Base-by-base conservation (phyloP, 805 yeast genomes). In the Hanseniaspora lachancei region DNA sequence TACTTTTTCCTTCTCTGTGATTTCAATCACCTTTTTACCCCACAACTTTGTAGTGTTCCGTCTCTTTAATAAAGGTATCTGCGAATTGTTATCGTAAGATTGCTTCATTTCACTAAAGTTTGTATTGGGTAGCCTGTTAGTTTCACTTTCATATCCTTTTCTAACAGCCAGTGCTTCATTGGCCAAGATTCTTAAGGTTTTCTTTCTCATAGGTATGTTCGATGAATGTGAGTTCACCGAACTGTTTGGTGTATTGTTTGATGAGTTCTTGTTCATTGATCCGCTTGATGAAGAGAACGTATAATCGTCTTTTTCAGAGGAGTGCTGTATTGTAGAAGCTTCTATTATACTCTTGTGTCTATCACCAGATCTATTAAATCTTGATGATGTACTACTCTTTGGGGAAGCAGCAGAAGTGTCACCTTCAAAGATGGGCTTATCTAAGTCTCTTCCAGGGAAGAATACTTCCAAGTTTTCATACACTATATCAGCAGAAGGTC, bases 401-500 rank as follows among this genome's bases (percentile, higher is more conserved):
- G 82, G 81, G 0, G 81, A 77, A 0, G 74, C 71, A 1, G 87
- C 84, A 0, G 86, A 81, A 5, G 79, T 69, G 0, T 75, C 75
- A 2, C 84, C 80, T 60, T 85, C 95, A 24, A 91, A 78, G 36
- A 93, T 87, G 2, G 97, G 95, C 62, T 84, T 85, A 66, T 93
- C 99, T 58, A 93, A 75, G 68, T 91, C 91, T 0, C 97, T 82
- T 62, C 85, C 77, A 0, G 98, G 98, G 74, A 93, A 93, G 66
- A 86, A 93, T 63, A 79, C 79, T 61, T 93, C 99, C 59, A 93
- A 76, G 62, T 93, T 89, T 56, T 88, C 87, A 66, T 89, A 93
- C 34, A 93, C 84, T 43, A 86, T 95, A 64, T 91, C 97, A 0
- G 95, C 84, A 0, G 97, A 89, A 2, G 99, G 99, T 66, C 99